These are phyloP conservation scores for Trichoderma cornu-damae DNA, from an alignment of 2,329 filamentous ascomycete species.

Conservation along the genomic window DNA sequence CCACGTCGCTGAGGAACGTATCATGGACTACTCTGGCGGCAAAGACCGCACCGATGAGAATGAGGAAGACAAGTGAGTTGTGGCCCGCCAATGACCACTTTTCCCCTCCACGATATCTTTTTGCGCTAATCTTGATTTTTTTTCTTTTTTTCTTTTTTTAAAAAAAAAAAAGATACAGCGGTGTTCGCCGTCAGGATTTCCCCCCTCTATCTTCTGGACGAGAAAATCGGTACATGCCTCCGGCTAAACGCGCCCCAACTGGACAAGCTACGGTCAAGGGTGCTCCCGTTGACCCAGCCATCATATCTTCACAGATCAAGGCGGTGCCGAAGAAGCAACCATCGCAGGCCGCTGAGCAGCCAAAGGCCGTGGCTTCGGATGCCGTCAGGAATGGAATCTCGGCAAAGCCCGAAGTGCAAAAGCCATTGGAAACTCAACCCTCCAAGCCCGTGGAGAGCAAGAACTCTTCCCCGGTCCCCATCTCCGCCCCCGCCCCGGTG, in stretches of 20 bases:
- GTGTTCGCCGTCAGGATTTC: slow-evolving; percentile 74
- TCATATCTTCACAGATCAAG: slow-evolving; percentile 79
- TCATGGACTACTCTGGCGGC: slow-evolving; percentile 61
- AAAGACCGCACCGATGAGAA: slow-evolving; percentile 64
- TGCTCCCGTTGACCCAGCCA: slow-evolving; percentile 78
- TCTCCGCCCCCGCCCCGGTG: slow-evolving; percentile 28
- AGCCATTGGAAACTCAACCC: slow-evolving; percentile 26
- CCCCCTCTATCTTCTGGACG: slow-evolving; percentile 53
- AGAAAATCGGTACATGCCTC: slow-evolving; percentile 79
- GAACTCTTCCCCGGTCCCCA: slow-evolving; percentile 4
- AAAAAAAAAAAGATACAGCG: slow-evolving; percentile 86
- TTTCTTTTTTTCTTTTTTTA: too few species aligned
- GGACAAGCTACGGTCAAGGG: slow-evolving; percentile 68
- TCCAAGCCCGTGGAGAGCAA: slow-evolving; percentile 32
- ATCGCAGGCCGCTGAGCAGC: slow-evolving; percentile 17
- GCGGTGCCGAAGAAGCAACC: slow-evolving; percentile 38
- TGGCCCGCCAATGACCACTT: slow-evolving; percentile 21
- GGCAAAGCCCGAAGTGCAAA: slow-evolving; percentile 28
- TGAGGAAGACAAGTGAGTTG: slow-evolving; percentile 82
- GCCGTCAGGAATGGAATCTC: slow-evolving; percentile 29
- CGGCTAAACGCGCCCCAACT: slow-evolving; percentile 75
- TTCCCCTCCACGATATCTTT: too few species aligned
- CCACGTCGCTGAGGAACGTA: slow-evolving; percentile 86
- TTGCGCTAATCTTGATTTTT: slow-evolving; percentile 23
- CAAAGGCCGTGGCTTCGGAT: slow-evolving; percentile 23